Base-by-base conservation (phyloP, 345 rosid genomes). In the Noccaea caerulescens region DNA sequence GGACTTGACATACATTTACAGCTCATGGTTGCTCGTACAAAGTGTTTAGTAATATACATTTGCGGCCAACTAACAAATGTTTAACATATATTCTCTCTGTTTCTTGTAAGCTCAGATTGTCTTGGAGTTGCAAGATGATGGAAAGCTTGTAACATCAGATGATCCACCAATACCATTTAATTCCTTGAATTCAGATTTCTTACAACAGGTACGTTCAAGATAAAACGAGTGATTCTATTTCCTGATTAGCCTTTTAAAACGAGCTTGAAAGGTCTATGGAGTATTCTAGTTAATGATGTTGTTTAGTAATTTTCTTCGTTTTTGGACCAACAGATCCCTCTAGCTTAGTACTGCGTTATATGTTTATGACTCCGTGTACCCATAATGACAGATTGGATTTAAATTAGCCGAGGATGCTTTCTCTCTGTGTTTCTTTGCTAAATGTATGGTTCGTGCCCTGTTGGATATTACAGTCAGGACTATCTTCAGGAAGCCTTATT, bases 101-200 rank as follows among this genome's bases (percentile, higher is more conserved):
- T 13, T 62, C 58, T 32, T 57, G 66, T 49, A 36, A 76, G 38
- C 9, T 49, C 76, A 91, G 98, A 84, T 89, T 44, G 98, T 91
- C 54, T 83, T 94, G 86, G 96, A 88, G 83, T 81, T 94, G 64
- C 93, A 85, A 80, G 89, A 83, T 43, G 93, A 88, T 75, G 86
- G 96, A n/a, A 82, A 82, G 75, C 62, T 94, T 66, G 80, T 80
- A 52, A 88, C 99, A 39, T 91, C 96, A 44, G 99, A 94, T 81
- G 93, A 89, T 69, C 96, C 93, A 76, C 85, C 91, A 18, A 90
- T 88, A 54, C 65, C 71, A 32, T 85, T 94, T 74, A 85, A 90
- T 69, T 81, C 86, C 82, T 77, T 94, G 77, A 83, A 86, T 10
- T 67, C 69, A 13, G 93, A 84, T 47, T 82, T 91, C 70, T 76